Base-by-base conservation (phyloP, 169 alveolate genomes). In the Theileria equi region DNA sequence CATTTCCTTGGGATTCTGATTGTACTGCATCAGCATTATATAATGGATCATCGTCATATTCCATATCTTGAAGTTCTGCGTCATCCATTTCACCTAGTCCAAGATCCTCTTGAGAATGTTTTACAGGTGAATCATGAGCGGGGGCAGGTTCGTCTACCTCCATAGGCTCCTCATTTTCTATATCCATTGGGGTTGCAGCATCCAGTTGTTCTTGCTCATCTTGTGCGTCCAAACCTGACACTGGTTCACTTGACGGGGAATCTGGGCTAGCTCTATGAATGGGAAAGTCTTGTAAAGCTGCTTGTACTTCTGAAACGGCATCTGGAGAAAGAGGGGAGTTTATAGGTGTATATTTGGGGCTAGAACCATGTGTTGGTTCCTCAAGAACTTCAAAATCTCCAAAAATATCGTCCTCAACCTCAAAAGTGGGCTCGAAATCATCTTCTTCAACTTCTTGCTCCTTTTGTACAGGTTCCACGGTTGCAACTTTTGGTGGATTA, bases 361-460 rank as follows among this genome's bases (percentile, higher is more conserved):
- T n/a, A n/a, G n/a, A n/a, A n/a, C n/a, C 32, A n/a, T 50, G 52
- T 5, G 38, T n/a, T 0, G 67, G 48, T 47, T 73, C 58, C 55
- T 21, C 45, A 7, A 57, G 53, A 13, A 58, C 41, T 7, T 62
- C 69, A 25, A 73, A 63, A 21, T 73, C 83, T 1, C 76, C 83
- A 17, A 73, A 73, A 1, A 59, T 55, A 25, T 73, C 83, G 47
- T 73, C 83, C 23, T 44, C 66, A 0, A 55, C 79, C 0, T 21
- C 45, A 13, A 13, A 13, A 38, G 13, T 58, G 17, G 28, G 52
- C 7, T 32, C 73, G n/a, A 11, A n/a, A 28, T 63, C 76, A 1
- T 34, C 71, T 3, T 72, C 67, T 40, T 49, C 61, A 1, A n/a
- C 32, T 34, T 19, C 26, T 13, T 58, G 71, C n/a, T 21, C 32